A percentile compares a stretch with the other conserved stretches of the same genome.
Conservation (phyloP, 768 basidiomycete genomes). For the Tricholoma sp. region DNA sequence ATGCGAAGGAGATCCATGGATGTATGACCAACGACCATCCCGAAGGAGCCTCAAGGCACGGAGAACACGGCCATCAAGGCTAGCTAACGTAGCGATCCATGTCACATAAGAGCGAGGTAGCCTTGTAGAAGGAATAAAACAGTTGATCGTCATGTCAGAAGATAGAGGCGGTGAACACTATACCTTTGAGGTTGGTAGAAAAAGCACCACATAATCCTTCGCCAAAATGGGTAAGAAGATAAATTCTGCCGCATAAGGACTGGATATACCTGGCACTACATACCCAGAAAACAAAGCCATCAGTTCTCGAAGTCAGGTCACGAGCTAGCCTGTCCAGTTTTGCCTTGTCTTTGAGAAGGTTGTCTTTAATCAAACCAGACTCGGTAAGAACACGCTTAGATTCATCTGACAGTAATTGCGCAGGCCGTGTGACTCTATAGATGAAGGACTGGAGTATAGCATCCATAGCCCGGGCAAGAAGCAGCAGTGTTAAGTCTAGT, state of each 20-base stretch:
- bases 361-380: constrained; percentile 14
- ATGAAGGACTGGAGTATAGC: constrained; percentile 50
- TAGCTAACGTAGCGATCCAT: constrained; percentile 73
- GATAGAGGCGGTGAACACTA: background rate
- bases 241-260: background rate
- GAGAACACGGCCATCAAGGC: constrained; percentile 58
- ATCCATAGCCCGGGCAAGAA: constrained; percentile 69
- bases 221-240: background rate
- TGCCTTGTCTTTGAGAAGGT: constrained; percentile 23
- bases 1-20: constrained; percentile 32
- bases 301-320: constrained; percentile 43
- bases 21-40: constrained; percentile 57
- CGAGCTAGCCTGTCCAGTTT: constrained; percentile 17
- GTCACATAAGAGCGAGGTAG: constrained; percentile 65
- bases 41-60: constrained; percentile 49
- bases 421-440: constrained; percentile 20
- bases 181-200: constrained; percentile 74
- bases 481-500: constrained; percentile 61
- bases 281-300: constrained; percentile 72
- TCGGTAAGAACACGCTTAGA: constrained; percentile 8
- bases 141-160: constrained; percentile 1
- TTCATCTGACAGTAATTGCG: background rate
- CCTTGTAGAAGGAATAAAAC: constrained; percentile 21
- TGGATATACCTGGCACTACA: constrained; percentile 63
- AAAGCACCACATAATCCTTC: constrained; percentile 87